phyloP scores from a whole-genome alignment of 345 rosid species.

The Eucalyptus albens region DNA sequence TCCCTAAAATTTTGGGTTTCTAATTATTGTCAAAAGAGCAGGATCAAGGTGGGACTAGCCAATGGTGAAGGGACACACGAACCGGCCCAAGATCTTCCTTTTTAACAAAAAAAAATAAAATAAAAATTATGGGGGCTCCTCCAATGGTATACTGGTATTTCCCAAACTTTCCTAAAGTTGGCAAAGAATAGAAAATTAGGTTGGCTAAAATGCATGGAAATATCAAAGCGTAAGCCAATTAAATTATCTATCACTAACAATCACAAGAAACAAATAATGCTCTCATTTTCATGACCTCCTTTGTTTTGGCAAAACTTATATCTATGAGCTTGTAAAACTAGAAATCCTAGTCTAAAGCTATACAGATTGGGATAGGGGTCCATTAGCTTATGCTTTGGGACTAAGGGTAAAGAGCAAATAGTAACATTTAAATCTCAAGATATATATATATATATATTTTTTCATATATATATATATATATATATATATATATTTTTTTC shows the following conservation, averaged over 20 bases:
- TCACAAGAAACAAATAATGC: background rate
- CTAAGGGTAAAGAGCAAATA: background rate
- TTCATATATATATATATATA: background rate
- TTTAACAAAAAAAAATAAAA: background rate
- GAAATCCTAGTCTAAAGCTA: background rate
- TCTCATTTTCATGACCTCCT: background rate
- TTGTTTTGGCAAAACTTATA: background rate
- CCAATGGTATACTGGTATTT: background rate
- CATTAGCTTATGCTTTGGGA: background rate
- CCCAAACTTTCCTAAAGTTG: background rate
- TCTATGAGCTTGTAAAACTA: background rate
- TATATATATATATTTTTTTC: background rate
- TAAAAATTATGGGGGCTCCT: background rate
- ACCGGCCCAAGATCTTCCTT: background rate
- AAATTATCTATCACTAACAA: background rate
- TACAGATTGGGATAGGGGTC: background rate
- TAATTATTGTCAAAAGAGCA: background rate
- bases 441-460: background rate
- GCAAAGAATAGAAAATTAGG: background rate
- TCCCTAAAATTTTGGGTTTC: background rate
- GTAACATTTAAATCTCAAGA: background rate
- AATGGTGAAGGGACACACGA: background rate
- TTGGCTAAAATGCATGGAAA: background rate
- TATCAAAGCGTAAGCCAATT: background rate
- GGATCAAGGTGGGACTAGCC: background rate